phyloP scores from a whole-genome alignment of 2,329 filamentous ascomycete species.

The Aureobasidium pullulans region DNA sequence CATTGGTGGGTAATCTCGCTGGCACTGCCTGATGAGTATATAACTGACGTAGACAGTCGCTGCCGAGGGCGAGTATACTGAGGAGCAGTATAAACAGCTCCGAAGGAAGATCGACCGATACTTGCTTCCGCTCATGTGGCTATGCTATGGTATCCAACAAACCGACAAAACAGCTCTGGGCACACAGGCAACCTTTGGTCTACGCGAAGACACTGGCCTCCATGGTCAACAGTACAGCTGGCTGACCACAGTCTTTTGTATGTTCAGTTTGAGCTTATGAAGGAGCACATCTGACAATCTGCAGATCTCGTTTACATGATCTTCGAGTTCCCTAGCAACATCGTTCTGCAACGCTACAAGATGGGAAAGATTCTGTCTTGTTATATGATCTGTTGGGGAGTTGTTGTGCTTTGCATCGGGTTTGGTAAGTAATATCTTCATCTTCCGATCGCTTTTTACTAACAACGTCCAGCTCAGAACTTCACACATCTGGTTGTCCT shows the following conservation, averaged over 20 bases:
- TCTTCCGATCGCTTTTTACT: background rate
- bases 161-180: slow-evolving; percentile 37
- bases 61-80: slow-evolving; percentile 19
- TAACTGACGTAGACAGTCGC: background rate
- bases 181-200: slow-evolving; percentile 41
- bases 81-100: slow-evolving; percentile 22
- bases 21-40: background rate
- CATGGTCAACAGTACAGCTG: slow-evolving; percentile 33
- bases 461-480: slow-evolving; percentile 18
- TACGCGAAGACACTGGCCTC: slow-evolving; percentile 39
- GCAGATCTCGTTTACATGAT: slow-evolving; percentile 32
- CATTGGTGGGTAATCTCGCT: background rate
- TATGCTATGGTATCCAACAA: slow-evolving; percentile 44
- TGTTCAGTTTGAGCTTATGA: background rate
- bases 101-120: slow-evolving; percentile 38
- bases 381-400: slow-evolving; percentile 29
- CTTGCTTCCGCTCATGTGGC: slow-evolving; percentile 42
- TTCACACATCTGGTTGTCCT: slow-evolving; percentile 31
- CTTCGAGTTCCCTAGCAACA: slow-evolving; percentile 31
- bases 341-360: slow-evolving; percentile 29
- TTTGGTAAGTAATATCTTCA: slow-evolving; percentile 12
- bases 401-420: slow-evolving; percentile 24
- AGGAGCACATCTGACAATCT: background rate
- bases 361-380: slow-evolving; percentile 29
- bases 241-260: slow-evolving; percentile 35